phyloP scores from a whole-genome alignment of 345 rosid species.

The Geranium rotundifolium region DNA sequence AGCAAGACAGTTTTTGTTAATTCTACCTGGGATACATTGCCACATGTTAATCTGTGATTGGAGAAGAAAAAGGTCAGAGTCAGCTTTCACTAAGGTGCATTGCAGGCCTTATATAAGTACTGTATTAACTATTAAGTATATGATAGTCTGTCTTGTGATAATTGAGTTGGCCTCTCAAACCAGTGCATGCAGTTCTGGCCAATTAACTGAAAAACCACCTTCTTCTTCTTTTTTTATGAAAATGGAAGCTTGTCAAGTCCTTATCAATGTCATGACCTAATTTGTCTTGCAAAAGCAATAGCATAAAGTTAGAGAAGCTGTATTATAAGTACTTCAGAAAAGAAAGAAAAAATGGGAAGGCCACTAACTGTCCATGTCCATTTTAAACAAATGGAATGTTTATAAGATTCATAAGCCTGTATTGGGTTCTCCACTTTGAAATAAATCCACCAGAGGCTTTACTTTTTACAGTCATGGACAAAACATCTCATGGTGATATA shows the following conservation, averaged over 20 bases:
- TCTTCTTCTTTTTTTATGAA: background rate
- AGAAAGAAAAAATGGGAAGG: background rate
- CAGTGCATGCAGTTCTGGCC: slow-evolving; percentile 9
- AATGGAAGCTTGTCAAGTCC: slow-evolving; percentile 6
- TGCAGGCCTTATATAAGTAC: background rate
- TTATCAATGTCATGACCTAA: slow-evolving; percentile 17
- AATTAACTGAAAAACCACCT: slow-evolving; percentile 6
- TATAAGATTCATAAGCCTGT: background rate
- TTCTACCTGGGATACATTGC: background rate
- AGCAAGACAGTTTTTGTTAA: background rate
- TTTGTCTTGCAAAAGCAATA: slow-evolving; percentile 1
- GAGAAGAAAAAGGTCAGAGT: slow-evolving; percentile 2
- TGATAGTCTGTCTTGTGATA: slow-evolving; percentile 5
- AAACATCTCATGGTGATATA: background rate
- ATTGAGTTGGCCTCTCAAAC: slow-evolving; percentile 19
- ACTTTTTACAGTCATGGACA: background rate
- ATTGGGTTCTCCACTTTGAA: background rate
- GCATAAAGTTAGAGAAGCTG: background rate
- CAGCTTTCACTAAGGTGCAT: slow-evolving; percentile 4
- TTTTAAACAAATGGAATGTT: too few species aligned
- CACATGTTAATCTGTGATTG: background rate
- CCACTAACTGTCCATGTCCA: background rate
- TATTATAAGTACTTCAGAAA: background rate
- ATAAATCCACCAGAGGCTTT: background rate
- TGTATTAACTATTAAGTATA: background rate